phyloP scores from a whole-genome alignment of 148 eudicot genomes.

The Rhododendron williamsianum region DNA sequence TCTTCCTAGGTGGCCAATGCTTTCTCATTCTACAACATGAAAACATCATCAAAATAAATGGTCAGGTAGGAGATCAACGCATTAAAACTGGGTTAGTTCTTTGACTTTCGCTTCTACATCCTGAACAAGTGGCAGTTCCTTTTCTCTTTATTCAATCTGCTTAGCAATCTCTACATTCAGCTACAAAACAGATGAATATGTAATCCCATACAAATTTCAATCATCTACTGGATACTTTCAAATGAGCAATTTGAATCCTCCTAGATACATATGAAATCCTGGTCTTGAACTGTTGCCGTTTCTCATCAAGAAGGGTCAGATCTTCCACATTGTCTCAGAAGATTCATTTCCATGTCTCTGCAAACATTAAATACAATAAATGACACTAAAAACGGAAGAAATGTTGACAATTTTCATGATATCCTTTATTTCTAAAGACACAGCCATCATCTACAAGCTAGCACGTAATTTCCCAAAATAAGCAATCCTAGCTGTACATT shows the following conservation, averaged over 20 bases:
- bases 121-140: slow-evolving; percentile 59
- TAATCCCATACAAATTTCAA: background rate
- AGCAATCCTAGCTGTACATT: background rate
- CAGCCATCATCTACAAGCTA: background rate
- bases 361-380: slow-evolving; percentile 9
- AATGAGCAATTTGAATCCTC: background rate
- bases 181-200: slow-evolving; percentile 28
- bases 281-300: slow-evolving; percentile 38
- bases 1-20: too few relatives aligned
- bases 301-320: slow-evolving; percentile 44
- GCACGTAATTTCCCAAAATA: background rate
- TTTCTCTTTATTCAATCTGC: slow-evolving; percentile 51
- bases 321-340: slow-evolving; percentile 38
- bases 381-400: background rate
- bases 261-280: slow-evolving; percentile 45
- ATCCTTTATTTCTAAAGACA: background rate
- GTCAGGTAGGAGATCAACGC: too few relatives aligned
- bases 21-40: too few relatives aligned
- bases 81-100: too few relatives aligned
- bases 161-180: slow-evolving; percentile 55
- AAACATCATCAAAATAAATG: too few relatives aligned
- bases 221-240: background rate
- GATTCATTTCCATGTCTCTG: slow-evolving; percentile 44
- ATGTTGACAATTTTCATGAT: background rate
- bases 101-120: slow-evolving; percentile 32